phyloP scores from a whole-genome alignment of 1,284 basidiomycete genomes.

The Pseudozyma sp. region DNA sequence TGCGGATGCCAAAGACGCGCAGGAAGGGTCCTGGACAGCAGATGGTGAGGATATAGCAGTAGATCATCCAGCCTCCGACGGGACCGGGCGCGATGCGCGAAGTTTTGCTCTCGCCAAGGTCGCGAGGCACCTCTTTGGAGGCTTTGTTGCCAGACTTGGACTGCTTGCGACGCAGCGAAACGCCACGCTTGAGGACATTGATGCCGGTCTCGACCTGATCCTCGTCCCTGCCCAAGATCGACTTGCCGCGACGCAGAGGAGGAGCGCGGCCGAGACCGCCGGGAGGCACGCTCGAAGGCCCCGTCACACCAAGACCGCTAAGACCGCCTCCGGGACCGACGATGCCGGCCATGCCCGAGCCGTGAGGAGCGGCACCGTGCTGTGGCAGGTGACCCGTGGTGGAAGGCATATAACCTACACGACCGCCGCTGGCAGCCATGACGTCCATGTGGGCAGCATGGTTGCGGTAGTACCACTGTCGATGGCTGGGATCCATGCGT shows the following conservation, averaged over 20 bases:
- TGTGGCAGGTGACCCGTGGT: slow-evolving; percentile 66
- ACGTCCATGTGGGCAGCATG: slow-evolving; percentile 82
- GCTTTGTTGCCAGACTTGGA: slow-evolving; percentile 39
- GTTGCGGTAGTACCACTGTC: slow-evolving; percentile 93
- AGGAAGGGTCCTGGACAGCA: slow-evolving; percentile 78
- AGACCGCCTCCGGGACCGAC: slow-evolving; percentile 66
- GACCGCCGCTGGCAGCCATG: slow-evolving; percentile 50
- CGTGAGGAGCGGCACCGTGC: slow-evolving; percentile 63
- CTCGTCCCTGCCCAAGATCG: slow-evolving; percentile 67
- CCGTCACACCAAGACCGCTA: slow-evolving; percentile 64
- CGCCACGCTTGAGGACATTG: slow-evolving; percentile 67
- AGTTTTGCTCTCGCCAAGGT: slow-evolving; percentile 48
- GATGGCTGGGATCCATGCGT: slow-evolving; percentile 93
- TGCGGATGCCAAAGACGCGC: slow-evolving; percentile 78
- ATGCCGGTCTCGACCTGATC: slow-evolving; percentile 67
- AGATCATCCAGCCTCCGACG: slow-evolving; percentile 93
- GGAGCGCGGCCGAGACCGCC: slow-evolving; percentile 57
- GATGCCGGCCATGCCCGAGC: slow-evolving; percentile 49
- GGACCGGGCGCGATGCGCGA: slow-evolving; percentile 74
- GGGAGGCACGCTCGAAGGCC: slow-evolving; percentile 52
- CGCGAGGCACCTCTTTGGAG: slow-evolving; percentile 56
- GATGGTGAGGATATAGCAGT: slow-evolving; percentile 87
- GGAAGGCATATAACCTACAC: slow-evolving; percentile 66
- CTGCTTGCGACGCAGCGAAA: slow-evolving; percentile 61
- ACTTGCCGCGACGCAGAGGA: slow-evolving; percentile 65